Evolutionary conservation across 2,329 filamentous ascomycete genomes (phyloP).

Genomic region (Didymella arachidicola): DNA sequence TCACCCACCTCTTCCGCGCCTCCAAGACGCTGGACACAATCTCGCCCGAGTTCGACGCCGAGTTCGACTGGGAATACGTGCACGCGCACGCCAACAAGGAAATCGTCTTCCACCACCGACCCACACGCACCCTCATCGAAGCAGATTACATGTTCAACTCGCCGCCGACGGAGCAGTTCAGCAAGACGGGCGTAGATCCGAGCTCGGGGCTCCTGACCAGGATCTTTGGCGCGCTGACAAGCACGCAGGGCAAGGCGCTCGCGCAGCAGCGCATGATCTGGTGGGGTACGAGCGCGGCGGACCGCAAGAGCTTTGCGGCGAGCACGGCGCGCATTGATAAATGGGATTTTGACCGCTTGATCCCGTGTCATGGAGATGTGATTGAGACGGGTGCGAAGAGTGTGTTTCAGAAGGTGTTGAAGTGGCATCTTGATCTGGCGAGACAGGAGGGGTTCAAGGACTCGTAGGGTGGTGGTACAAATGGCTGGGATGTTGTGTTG

Average conservation of each 20-base stretch:
- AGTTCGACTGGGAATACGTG: conserved; percentile 87
- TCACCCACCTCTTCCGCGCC: conserved; percentile 68
- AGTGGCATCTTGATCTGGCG: conserved; percentile 73
- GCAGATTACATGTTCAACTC: conserved; percentile 94
- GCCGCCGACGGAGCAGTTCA: conserved; percentile 83
- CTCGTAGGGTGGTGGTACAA: not conserved
- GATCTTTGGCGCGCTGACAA: conserved; percentile 65
- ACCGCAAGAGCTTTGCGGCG: conserved; percentile 73
- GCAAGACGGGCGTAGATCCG: conserved; percentile 62
- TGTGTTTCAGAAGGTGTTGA: conserved; percentile 78
- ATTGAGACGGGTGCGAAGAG: conserved; percentile 78
- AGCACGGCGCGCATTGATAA: conserved; percentile 72
- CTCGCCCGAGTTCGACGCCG: conserved; percentile 79
- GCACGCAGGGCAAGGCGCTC: conserved; percentile 64
- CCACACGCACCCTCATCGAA: conserved; percentile 79
- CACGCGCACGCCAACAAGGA: conserved; percentile 83
- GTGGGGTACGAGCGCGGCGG: conserved; percentile 70
- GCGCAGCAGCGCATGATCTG: conserved; percentile 84
- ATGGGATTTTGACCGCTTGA: conserved; percentile 86
- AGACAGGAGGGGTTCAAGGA: conserved; percentile 30
- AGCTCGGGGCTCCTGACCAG: conserved; percentile 67
- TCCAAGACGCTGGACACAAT: conserved; percentile 59
- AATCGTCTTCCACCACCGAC: conserved; percentile 84
- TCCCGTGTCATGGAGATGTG: conserved; percentile 93
- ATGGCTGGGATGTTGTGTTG: not conserved